Base-by-base conservation (phyloP, 2,329 filamentous ascomycete species). In the Cytospora paraplurivora region DNA sequence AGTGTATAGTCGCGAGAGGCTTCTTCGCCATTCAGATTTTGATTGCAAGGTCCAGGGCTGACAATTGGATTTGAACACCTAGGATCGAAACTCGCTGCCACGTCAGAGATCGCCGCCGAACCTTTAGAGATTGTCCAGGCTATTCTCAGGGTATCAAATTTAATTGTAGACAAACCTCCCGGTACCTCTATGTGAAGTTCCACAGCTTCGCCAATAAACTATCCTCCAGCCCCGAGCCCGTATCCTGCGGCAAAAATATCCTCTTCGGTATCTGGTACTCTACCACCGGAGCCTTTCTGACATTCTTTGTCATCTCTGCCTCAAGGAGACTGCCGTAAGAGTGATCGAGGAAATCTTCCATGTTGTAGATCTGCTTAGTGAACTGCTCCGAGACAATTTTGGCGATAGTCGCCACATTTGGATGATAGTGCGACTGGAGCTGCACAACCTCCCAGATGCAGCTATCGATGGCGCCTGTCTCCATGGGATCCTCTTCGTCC, bases 271-370 rank as follows among this genome's bases (percentile, higher is more conserved):
- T 97, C 76, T 95, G 91, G 76, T 91, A 97, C 75, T 98, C 95
- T 57, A 98, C 87, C 13, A 95, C 92, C 0, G 94, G 93, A 7
- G 86, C 81, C 75, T 94, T 97, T 78, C 90, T 96, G 67, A 97
- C 81, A 51, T 91, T 87, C 76, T 94, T 96, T 64, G 84, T 82
- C 67, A 97, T 81, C 75, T 99, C 95, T 3, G 88, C 88, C 66
- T 95, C 91, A 51, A 98, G 78, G 73, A 99, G 86, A 73, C 87
- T 91, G 71, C 82, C 85, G 76, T 98, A 99, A 0, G 92, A 94
- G 75, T 98, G 93, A 73, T 99, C 95, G 55, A 98, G 78, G 76
- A 99, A 99, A 73, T 99, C 95, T 73, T 99, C 95, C n/a, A 97
- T 78, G 70, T 93, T 95, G 76, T 98, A 99, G 3, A 89, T 85